These are phyloP conservation scores for Knoxia roxburghii DNA, from an alignment of 257 asterid genomes.

Conservation along the genomic window DNA sequence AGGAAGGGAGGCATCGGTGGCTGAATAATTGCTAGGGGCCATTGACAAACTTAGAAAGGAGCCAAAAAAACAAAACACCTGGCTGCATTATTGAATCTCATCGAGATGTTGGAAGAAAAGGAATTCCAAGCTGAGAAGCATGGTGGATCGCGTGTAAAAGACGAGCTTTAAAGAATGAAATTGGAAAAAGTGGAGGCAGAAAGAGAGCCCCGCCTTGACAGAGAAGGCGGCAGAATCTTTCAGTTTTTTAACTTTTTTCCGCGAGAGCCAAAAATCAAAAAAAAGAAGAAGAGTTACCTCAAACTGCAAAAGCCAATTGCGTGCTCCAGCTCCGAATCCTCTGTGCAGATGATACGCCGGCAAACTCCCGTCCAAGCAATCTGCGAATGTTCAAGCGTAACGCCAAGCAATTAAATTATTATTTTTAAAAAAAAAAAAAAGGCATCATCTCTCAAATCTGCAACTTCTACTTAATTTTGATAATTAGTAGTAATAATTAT, in stretches of 20 bases:
- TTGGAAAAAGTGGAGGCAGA: neutral
- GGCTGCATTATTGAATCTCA: no score
- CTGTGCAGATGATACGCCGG: constrained; percentile 90
- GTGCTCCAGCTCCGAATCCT: constrained; percentile 83
- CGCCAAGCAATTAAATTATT: neutral
- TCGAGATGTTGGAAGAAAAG: no score
- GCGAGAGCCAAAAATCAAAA: constrained; percentile 5
- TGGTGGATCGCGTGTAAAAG: no score
- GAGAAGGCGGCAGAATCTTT: constrained; percentile 9
- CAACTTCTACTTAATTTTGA: no score
- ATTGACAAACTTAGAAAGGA: no score
- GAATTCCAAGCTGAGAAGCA: no score
- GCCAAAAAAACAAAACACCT: no score
- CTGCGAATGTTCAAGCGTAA: constrained; percentile 28
- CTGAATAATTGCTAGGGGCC: no score
- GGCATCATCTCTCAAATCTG: neutral
- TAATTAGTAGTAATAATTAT: no score
- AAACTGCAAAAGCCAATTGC: constrained; percentile 88
- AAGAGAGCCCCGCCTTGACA: neutral
- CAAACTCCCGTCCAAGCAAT: constrained; percentile 93
- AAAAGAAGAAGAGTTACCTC: constrained; percentile 46
- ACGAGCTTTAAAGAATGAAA: neutral
- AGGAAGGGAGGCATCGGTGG: no score
- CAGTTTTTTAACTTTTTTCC: constrained; percentile 21
- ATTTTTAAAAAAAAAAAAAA: neutral